Base-by-base conservation (phyloP, 805 yeast species). In the Komagataella populi region DNA sequence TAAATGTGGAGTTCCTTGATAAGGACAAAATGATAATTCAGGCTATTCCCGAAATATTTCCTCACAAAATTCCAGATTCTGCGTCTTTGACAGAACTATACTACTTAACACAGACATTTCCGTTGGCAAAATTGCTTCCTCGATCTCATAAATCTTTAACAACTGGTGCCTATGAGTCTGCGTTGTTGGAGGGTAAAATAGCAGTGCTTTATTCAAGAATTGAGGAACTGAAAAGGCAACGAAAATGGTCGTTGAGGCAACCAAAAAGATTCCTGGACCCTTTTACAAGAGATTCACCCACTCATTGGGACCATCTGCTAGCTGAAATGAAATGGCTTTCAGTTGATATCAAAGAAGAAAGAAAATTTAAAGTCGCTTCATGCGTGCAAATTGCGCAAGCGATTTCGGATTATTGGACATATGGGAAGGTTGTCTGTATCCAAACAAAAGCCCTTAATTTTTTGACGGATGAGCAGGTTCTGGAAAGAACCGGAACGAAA, bases 231-330 rank as follows among this genome's bases (percentile, higher is more conserved):
- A 87, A 88, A 63, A 72, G 95, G 48, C 83, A 84, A 53, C 85
- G 87, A 2, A 81, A 86, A 59, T 93, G 99, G 98, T 83, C 96
- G 20, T 70, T 93, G 50, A 74, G 95, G 50, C 99, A 93, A 63
- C 96, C 95, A 0, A 71, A 76, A 50, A 74, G 77, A 55, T 83
- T 74, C 59, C 60, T 72, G 10, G 95, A 87, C 56, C 96, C 98
- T 0, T 77, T 77, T 55, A 56, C 36, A 49, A 61, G 57, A 23
- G 63, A 69, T 12, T 62, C 61, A n/a, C 69, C 71, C 30, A 69
- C 80, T 3, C 90, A 86, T 56, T 80, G 95, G 87, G 91, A 84
- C 57, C 66, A 74, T 53, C 55, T 91, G 22, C 55, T 93, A 4
- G 78, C 79, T 22, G 99, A 93, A 63, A 85, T 81, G 60, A 78